Evolutionary conservation across 148 eudicot genomes (phyloP), one percentile per base, ranked within the genome.

Genomic region (Cornus suecica): DNA sequence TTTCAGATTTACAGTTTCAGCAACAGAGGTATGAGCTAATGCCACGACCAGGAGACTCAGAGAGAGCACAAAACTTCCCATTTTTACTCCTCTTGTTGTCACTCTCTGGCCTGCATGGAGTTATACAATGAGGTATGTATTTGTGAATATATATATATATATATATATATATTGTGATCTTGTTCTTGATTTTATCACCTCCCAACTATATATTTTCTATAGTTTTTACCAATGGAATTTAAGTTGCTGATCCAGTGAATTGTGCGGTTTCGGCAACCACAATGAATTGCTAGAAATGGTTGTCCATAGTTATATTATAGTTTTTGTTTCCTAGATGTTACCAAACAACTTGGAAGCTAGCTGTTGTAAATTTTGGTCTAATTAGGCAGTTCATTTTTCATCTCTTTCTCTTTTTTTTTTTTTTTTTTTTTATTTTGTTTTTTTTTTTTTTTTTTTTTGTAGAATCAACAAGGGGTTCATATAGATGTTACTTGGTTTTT

Each of bases 311-410:
- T 9, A 68, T 68, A 34, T 34, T 22, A 34, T n/a, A 13, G 11
- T 10, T 16, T 29, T 45, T n/a, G 24, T 15, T 24, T 23, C 32
- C 8, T 73, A 34, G 76, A 62, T 37, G 24, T 73, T 73, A 13
- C 5, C 76, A 73, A 73, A 62, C 22, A 37, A 37, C 76, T 77
- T 66, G 76, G 48, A 45, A 41, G 60, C 32, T 76, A 31, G 66
- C 64, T 69, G 65, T 69, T 23, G 51, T 74, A n/a, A 58, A 20
- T 64, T 20, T 27, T 74, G 27, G 23, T 64, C 65, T 11, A 1
- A 27, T 25, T 51, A 27, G 62, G 37, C 16, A 45, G 27, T 51
- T 51, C 73, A 70, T 14, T 27, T 4, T 37, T 2, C 25, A 4
- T 23, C 5, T 4, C 42, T 5, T 2, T 52, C 18, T n/a, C n/a